Percentiles rank a stretch among this genome's conserved stretches.
phyloP scores from a whole-genome alignment of 2,329 filamentous ascomycete species.

The Colletotrichum sp. region DNA sequence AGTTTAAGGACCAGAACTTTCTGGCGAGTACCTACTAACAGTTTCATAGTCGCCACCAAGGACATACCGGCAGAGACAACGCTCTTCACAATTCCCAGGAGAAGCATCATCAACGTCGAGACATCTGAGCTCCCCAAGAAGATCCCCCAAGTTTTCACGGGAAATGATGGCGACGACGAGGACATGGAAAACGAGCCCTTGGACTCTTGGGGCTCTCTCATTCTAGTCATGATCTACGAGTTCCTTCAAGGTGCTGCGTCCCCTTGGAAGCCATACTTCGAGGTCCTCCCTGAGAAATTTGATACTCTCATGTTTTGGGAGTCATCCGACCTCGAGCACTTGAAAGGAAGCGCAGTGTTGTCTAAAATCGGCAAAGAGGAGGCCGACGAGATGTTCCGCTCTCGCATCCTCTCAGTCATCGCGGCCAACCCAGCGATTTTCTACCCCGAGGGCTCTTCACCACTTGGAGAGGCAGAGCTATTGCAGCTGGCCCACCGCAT shows the following conservation, averaged over 20 bases:
- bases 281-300: conserved; percentile 74
- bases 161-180: conserved; percentile 32
- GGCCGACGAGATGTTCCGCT: conserved; percentile 73
- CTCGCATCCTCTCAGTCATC: conserved; percentile 56
- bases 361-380: conserved; percentile 76
- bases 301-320: conserved; percentile 93
- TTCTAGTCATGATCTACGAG: conserved; percentile 84
- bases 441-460: conserved; percentile 37
- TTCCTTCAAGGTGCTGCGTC: conserved; percentile 63
- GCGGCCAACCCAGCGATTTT: conserved; percentile 52
- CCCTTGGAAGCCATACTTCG: conserved; percentile 79
- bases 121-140: conserved; percentile 71
- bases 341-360: conserved; percentile 80
- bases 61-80: conserved; percentile 77
- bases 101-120: conserved; percentile 71
- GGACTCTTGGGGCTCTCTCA: conserved; percentile 64
- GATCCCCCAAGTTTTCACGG: conserved; percentile 59
- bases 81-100: conserved; percentile 80
- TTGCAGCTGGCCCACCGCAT: conserved; percentile 72
- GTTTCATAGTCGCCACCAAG: conserved; percentile 65
- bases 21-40: background rate
- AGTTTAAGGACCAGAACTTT: background rate
- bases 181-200: conserved; percentile 42
- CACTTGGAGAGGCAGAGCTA: conserved; percentile 49
- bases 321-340: conserved; percentile 68